Evolutionary conservation across 352 stramenopile species (phyloP).

Genomic region (Globisporangium solare): DNA sequence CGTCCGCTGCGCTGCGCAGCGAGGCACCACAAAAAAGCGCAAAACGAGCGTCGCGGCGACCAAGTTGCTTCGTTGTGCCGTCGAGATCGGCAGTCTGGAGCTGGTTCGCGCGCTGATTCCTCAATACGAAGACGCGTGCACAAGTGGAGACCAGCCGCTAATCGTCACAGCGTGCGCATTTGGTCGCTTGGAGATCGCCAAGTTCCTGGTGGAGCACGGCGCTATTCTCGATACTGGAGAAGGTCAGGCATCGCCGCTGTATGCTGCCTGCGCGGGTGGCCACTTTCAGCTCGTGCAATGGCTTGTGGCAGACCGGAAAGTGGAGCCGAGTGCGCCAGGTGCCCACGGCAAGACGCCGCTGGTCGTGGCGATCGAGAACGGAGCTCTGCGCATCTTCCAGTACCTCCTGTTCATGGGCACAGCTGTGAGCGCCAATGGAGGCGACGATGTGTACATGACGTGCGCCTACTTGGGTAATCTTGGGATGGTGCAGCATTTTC

Average conservation of each 20-base stretch:
- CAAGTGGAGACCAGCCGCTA: not conserved
- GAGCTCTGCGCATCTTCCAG: not conserved
- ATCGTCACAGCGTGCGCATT: not conserved
- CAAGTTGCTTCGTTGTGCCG: not conserved
- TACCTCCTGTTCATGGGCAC: not conserved
- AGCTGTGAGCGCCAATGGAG: not conserved
- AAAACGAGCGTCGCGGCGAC: not conserved
- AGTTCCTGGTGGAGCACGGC: not conserved
- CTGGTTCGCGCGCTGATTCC: not conserved
- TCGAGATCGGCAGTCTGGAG: not conserved
- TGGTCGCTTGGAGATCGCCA: not conserved
- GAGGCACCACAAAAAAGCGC: not conserved
- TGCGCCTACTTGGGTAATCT: not conserved
- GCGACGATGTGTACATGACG: not conserved
- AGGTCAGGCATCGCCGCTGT: not conserved
- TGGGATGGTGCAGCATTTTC: slow-evolving; percentile 1
- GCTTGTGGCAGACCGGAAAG: not conserved
- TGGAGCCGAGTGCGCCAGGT: not conserved
- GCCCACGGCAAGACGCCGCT: not conserved
- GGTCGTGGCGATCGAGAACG: not conserved
- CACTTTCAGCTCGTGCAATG: not conserved
- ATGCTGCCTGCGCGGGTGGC: not conserved
- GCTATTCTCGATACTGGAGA: not conserved
- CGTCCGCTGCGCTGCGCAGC: not conserved
- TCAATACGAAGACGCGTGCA: not conserved